Percentiles rank a stretch among this genome's conserved stretches.
These are phyloP conservation scores for Cenococcum geophilum DNA, from an alignment of 495 filamentous ascomycete genomes.

Conservation along the genomic window DNA sequence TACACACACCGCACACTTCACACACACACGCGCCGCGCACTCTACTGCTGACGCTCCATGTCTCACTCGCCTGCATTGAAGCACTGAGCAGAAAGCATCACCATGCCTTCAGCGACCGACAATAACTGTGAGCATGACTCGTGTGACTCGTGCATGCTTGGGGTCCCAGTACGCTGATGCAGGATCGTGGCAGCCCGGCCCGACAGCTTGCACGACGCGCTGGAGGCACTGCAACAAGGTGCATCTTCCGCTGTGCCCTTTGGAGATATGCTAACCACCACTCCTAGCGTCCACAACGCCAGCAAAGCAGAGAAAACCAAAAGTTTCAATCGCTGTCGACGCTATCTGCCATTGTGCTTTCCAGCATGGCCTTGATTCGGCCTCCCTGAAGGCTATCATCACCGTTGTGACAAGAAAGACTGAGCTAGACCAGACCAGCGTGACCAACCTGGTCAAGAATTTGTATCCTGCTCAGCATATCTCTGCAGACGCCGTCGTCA, in stretches of 20 bases:
- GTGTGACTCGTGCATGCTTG: background rate
- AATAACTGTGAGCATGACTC: conserved; percentile 19
- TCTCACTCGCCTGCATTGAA: conserved; percentile 16
- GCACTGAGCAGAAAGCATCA: conserved; percentile 11
- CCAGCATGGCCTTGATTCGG: conserved; percentile 57
- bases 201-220: conserved; percentile 17
- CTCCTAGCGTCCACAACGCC: conserved; percentile 27
- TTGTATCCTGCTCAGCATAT: conserved; percentile 67
- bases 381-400: conserved; percentile 56
- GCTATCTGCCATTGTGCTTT: conserved; percentile 49
- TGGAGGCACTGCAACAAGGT: conserved; percentile 25
- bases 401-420: conserved; percentile 60
- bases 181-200: conserved; percentile 13
- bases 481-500: conserved; percentile 54
- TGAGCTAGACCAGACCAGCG: conserved; percentile 68
- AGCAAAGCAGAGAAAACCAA: conserved; percentile 26
- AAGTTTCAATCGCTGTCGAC: conserved; percentile 41
- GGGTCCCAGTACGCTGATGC: background rate
- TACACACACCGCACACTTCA: too few species aligned
- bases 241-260: conserved; percentile 9
- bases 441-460: conserved; percentile 60
- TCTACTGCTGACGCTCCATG: conserved; percentile 18
- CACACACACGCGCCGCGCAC: background rate
- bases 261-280: conserved; percentile 2
- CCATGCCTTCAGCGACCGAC: conserved; percentile 24